Conservation (phyloP, 306 rosid genomes). For the Casuarina glauca region DNA sequence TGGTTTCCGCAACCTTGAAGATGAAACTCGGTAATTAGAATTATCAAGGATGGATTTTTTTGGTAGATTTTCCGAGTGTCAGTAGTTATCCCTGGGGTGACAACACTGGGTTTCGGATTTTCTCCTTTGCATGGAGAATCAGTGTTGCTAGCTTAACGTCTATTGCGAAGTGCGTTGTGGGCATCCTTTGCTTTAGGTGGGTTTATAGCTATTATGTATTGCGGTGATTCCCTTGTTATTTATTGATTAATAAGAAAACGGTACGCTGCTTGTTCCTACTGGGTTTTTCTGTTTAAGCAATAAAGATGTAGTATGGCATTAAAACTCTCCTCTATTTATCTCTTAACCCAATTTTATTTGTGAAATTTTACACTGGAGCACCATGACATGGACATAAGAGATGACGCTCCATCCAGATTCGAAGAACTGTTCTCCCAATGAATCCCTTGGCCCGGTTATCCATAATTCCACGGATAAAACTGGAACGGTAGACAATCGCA, state of each 20-base stretch:
- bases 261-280: constrained; percentile 27
- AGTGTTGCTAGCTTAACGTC: constrained; percentile 33
- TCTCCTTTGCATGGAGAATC: constrained; percentile 28
- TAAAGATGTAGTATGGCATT: constrained; percentile 38
- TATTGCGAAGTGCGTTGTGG: constrained; percentile 36
- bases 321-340: constrained; percentile 20
- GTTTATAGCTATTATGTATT: constrained; percentile 34
- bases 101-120: constrained; percentile 20
- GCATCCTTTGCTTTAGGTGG: constrained; percentile 37
- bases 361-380: neutral
- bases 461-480: too few relatives aligned
- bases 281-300: constrained; percentile 40
- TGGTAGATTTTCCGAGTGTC: constrained; percentile 34
- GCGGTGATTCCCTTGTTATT: constrained; percentile 29
- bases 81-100: constrained; percentile 25
- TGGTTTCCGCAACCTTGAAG: constrained; percentile 99
- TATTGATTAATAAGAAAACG: constrained; percentile 45
- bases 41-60: constrained; percentile 20
- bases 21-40: constrained; percentile 78
- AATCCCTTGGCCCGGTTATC: too few relatives aligned
- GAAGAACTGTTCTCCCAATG: too few relatives aligned
- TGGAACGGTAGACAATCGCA: too few relatives aligned
- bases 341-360: neutral
- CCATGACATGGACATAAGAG: too few relatives aligned
- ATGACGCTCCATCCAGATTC: too few relatives aligned